Conservation (phyloP, 495 filamentous ascomycete species). For the Lophiostoma macrostomum region DNA sequence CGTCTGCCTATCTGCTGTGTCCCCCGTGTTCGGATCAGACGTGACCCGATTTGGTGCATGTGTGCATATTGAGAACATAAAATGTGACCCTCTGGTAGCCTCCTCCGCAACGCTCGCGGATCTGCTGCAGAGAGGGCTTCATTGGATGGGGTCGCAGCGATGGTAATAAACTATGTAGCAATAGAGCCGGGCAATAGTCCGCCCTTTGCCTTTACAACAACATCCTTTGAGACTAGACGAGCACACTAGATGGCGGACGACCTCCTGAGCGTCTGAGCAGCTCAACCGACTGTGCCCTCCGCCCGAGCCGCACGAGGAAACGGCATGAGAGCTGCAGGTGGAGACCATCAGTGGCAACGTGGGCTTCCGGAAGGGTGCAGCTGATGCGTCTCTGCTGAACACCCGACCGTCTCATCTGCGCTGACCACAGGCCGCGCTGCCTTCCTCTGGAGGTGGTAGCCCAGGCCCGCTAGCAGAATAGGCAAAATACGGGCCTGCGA, state of each 20-base stretch:
- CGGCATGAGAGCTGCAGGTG: not conserved
- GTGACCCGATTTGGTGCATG: conserved; percentile 9
- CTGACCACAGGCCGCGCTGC: not conserved
- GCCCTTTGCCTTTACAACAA: too few species aligned
- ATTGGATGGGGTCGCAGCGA: too few species aligned
- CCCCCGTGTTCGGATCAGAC: not conserved
- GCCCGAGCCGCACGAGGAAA: not conserved
- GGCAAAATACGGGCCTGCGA: too few species aligned
- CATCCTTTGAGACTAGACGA: too few species aligned
- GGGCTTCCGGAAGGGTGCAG: conserved; percentile 9
- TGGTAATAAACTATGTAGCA: too few species aligned
- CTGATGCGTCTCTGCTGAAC: conserved; percentile 3
- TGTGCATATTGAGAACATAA: not conserved
- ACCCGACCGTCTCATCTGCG: conserved; percentile 2
- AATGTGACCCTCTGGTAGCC: not conserved
- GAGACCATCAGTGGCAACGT: conserved; percentile 1
- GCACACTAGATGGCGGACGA: too few species aligned
- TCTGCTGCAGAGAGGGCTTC: too few species aligned
- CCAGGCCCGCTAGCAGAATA: not conserved
- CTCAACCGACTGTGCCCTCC: too few species aligned
- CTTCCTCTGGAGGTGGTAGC: not conserved
- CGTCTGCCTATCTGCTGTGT: conserved; percentile 9
- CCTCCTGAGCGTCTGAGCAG: too few species aligned
- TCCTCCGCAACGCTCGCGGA: too few species aligned
- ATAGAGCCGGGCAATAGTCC: too few species aligned